These are phyloP conservation scores for Lithohypha guttulata DNA, from an alignment of 2,329 filamentous ascomycete species.

Conservation along the genomic window DNA sequence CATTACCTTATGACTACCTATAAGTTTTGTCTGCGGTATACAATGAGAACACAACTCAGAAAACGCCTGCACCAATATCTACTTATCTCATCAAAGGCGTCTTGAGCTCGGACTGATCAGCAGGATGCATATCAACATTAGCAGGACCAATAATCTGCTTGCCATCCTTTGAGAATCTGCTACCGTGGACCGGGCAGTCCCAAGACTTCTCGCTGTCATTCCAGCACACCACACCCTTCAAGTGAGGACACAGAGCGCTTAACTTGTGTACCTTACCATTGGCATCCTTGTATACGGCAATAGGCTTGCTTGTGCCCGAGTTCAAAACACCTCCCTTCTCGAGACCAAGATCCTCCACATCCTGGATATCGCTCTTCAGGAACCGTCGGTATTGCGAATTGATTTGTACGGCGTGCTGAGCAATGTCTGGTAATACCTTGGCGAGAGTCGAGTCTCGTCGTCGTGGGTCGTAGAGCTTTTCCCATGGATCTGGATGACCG, in stretches of 20 bases:
- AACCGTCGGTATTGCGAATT: slow-evolving; percentile 48
- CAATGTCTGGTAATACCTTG: slow-evolving; percentile 36
- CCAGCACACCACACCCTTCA: slow-evolving; percentile 48
- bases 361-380: slow-evolving; percentile 42
- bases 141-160: slow-evolving; percentile 32
- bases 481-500: slow-evolving; percentile 40
- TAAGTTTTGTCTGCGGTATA: no score
- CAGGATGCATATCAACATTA: slow-evolving; percentile 28
- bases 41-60: no score
- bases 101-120: slow-evolving; percentile 8
- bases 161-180: slow-evolving; percentile 34
- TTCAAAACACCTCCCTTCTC: slow-evolving; percentile 46
- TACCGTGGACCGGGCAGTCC: slow-evolving; percentile 43
- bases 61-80: no score
- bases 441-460: slow-evolving; percentile 33
- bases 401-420: slow-evolving; percentile 44
- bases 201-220: slow-evolving; percentile 44
- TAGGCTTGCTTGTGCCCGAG: slow-evolving; percentile 32
- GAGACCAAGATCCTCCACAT: slow-evolving; percentile 44
- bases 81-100: no score
- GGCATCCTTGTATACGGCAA: slow-evolving; percentile 49
- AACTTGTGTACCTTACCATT: slow-evolving; percentile 40
- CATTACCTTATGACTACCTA: no score
- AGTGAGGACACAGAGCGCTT: slow-evolving; percentile 46
- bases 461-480: slow-evolving; percentile 40